phyloP scores from a whole-genome alignment of 441 rosid genomes.

The Adansonia grandidieri region DNA sequence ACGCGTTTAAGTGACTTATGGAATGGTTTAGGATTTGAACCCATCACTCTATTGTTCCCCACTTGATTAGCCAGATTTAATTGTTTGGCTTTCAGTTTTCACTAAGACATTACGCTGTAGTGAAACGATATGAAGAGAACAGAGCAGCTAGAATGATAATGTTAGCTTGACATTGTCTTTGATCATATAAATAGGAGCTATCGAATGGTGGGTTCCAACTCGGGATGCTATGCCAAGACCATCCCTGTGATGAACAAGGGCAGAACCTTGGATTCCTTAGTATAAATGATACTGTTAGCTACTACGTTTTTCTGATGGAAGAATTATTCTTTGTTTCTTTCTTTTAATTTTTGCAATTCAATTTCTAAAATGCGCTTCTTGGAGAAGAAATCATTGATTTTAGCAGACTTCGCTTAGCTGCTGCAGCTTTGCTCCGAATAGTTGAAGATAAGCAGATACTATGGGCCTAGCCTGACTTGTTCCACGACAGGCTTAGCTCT shows the following conservation, averaged over 20 bases:
- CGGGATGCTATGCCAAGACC: background rate
- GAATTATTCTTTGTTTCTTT: background rate
- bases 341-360: background rate
- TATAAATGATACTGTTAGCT: background rate
- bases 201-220: conserved; percentile 11
- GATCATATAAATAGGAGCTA: conserved; percentile 15
- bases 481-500: background rate
- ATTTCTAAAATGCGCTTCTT: background rate
- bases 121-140: conserved; percentile 4
- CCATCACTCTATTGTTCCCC: conserved; percentile 12
- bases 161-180: background rate
- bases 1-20: background rate
- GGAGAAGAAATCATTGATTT: background rate
- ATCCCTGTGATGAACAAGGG: too few relatives aligned
- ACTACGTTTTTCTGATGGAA: background rate
- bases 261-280: background rate
- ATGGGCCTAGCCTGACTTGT: background rate
- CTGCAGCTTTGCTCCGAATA: background rate
- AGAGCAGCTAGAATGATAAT: background rate
- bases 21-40: conserved; percentile 10
- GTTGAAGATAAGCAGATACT: background rate
- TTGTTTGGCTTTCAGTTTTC: conserved; percentile 1
- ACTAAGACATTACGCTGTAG: background rate
- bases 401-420: too few relatives aligned
- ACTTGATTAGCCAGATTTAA: background rate